Base-by-base conservation (phyloP, 2,329 filamentous ascomycete species). In the Sclerotinia subarctica region DNA sequence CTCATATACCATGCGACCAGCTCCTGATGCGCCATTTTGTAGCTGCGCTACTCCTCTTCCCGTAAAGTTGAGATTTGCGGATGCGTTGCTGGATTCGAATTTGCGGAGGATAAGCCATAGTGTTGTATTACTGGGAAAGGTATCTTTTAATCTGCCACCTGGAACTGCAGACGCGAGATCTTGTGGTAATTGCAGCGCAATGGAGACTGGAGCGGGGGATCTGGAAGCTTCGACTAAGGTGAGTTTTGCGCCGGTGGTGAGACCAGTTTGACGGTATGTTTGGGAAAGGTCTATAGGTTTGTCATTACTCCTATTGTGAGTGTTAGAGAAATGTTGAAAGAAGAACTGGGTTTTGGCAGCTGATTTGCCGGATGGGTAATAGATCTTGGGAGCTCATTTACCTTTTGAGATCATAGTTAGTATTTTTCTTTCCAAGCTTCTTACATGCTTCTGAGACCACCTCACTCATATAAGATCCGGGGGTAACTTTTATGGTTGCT, bases 71-170 rank as follows among this genome's bases (percentile, higher is more conserved):
- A 92, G 81, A 67, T 82, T 86, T 66, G 80, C 82, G 11, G 84
- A 84, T 68, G 83, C 82, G 60, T 83, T 87, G 71, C 46, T 51
- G 2, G 90, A 90, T 79, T 99, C 95, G 72, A 98, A 96, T 76
- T 95, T 92, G 69, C 95, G 90, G 68, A 99, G 78, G 38, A 98
- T 83, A 73, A 93, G 86, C 95, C 95, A 99, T 79, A 99, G 78
- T 24, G 93, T 92, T 47, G 92, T 92, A 72, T 92, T 90, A 78
- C 91, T 96, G 1, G 94, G 89, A 70, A 98, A 93, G 77, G 95
- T 97, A 77, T 95, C 89, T 67, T 88, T 87, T 52, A 96, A 80
- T 42, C 93, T 88, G 32, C 88, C 87, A 72, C 86, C 87, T 1
- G 88, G 85, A 26, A 85, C 83, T 60, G 84, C 82, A 56, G 81